Percentiles rank a stretch among this genome's conserved stretches.
phyloP scores from a whole-genome alignment of 495 filamentous ascomycete species.

The Aspergillus leporis region DNA sequence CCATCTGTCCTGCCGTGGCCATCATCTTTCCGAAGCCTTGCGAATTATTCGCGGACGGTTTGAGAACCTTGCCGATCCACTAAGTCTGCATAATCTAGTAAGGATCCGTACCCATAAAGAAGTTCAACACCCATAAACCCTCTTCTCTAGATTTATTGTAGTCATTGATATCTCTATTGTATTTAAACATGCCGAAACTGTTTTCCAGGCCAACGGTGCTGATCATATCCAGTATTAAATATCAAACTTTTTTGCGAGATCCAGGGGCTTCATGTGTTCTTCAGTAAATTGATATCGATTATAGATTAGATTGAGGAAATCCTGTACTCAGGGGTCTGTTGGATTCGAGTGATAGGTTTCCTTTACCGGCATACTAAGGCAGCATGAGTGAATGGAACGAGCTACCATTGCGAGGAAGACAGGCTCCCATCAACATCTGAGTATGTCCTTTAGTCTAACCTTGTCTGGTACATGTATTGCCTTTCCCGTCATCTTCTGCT shows the following conservation, averaged over 20 bases:
- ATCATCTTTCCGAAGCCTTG: conserved; percentile 36
- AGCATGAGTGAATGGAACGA: too few species aligned
- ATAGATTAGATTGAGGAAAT: conserved; percentile 29
- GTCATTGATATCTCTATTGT: too few species aligned
- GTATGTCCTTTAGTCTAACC: too few species aligned
- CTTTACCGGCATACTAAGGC: conserved; percentile 45
- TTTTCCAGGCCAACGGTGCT: too few species aligned
- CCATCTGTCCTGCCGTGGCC: conserved; percentile 19
- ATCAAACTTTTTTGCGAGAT: too few species aligned
- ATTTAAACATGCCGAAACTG: too few species aligned
- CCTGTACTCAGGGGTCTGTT: conserved; percentile 27
- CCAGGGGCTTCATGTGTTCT: too few species aligned
- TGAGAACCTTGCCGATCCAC: conserved; percentile 26
- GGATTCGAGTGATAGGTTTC: conserved; percentile 36
- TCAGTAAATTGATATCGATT: conserved; percentile 30
- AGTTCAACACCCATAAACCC: too few species aligned
- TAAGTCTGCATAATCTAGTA: conserved; percentile 24
- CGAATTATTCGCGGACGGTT: conserved; percentile 31
- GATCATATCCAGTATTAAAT: too few species aligned
- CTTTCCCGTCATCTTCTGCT: too few species aligned
- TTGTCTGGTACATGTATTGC: too few species aligned
- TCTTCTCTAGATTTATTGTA: too few species aligned
- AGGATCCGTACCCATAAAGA: conserved; percentile 14
- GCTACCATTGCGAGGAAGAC: conserved; percentile 12
- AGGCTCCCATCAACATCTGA: conserved; percentile 31